Conservation (phyloP, 176 grass and related monocot genomes). For the Oryza meyeriana region DNA sequence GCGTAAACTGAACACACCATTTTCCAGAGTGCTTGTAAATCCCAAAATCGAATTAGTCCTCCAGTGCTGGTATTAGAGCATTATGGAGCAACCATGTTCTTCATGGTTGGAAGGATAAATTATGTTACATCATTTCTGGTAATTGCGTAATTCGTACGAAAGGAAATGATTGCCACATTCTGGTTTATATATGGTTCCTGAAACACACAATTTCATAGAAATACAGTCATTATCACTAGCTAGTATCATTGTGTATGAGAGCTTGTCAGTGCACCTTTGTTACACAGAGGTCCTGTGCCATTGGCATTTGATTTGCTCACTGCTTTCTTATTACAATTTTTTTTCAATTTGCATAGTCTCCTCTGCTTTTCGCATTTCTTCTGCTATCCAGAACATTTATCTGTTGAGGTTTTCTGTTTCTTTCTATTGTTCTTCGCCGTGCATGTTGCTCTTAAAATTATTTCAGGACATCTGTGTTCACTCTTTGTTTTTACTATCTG, state of each 20-base stretch:
- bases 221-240: neutral
- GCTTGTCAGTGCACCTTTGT: neutral
- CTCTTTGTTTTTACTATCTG: constrained; percentile 29
- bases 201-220: neutral
- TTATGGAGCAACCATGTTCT: neutral
- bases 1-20: neutral
- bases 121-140: constrained; percentile 10
- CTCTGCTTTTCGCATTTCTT: neutral
- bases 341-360: neutral
- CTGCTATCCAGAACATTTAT: neutral
- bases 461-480: constrained; percentile 4
- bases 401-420: constrained; percentile 4
- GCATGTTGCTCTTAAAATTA: constrained; percentile 7
- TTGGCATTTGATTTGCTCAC: neutral
- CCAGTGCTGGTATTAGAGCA: neutral
- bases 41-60: neutral
- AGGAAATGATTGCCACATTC: neutral
- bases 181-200: constrained; percentile 3
- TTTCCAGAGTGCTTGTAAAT: neutral
- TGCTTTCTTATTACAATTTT: constrained; percentile 4
- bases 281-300: neutral
- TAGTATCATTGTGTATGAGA: neutral
- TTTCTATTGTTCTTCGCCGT: constrained; percentile 6
- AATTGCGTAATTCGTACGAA: neutral
- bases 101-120: neutral